Evolutionary conservation across 2,329 filamentous ascomycete genomes (phyloP).

Genomic region (Fusarium sp.): DNA sequence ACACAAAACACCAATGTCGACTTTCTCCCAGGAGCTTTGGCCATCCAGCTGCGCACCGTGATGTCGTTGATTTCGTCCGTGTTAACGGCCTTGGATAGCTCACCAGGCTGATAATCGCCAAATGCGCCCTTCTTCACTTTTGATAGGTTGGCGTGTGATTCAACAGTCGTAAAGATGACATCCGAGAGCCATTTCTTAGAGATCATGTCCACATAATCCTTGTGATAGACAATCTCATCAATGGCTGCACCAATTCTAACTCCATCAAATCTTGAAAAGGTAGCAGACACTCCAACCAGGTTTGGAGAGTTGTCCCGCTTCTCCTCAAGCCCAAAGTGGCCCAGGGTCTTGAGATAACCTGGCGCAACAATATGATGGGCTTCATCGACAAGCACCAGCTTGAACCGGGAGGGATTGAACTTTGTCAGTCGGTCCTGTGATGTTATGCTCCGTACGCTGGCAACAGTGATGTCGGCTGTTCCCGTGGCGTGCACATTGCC

Average conservation of each 20-base stretch:
- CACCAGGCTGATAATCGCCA: slow-evolving; percentile 83
- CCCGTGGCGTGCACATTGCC: slow-evolving; percentile 81
- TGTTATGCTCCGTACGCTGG: slow-evolving; percentile 86
- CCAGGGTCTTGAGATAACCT: slow-evolving; percentile 79
- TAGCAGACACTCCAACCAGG: slow-evolving; percentile 91
- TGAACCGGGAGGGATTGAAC: slow-evolving; percentile 83
- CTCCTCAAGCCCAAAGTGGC: slow-evolving; percentile 79
- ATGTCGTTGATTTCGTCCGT: slow-evolving; percentile 84
- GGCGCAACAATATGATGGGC: slow-evolving; percentile 95
- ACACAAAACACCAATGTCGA: slow-evolving; percentile 97
- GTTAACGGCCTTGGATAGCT: slow-evolving; percentile 87
- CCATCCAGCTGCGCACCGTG: slow-evolving; percentile 86
- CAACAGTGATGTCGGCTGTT: slow-evolving; percentile 89
- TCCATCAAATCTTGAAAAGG: slow-evolving; percentile 82
- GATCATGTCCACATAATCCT: slow-evolving; percentile 76
- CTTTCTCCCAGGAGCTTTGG: slow-evolving; percentile 77
- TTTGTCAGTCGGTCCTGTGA: slow-evolving; percentile 83
- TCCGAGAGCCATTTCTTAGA: slow-evolving; percentile 91
- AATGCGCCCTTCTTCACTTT: slow-evolving; percentile 68
- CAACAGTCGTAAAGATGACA: slow-evolving; percentile 93
- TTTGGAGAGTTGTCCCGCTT: slow-evolving; percentile 62
- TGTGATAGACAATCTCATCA: slow-evolving; percentile 96
- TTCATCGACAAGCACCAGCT: slow-evolving; percentile 93
- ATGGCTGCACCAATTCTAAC: slow-evolving; percentile 85
- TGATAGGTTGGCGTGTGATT: slow-evolving; percentile 83